Evolutionary conservation across 2,329 filamentous ascomycete species (phyloP), one percentile per base, ranked within the genome.

Genomic region (Neocucurbitaria cava): DNA sequence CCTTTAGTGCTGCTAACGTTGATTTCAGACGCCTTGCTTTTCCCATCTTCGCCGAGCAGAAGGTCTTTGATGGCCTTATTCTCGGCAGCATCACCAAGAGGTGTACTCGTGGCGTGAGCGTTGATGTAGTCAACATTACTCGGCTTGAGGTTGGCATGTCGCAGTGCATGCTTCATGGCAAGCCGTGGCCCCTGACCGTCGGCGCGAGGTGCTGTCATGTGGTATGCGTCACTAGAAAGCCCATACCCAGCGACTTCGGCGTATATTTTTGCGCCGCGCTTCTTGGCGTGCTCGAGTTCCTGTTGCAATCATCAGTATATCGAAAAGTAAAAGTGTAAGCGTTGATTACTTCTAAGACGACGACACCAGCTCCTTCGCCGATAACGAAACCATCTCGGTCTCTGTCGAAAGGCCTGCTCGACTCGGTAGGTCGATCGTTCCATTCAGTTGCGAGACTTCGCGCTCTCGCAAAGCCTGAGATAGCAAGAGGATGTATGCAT

Each of bases 1-100:
- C 94, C 94, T 74, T 99, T 99, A 0, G 93, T 96, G 75, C 95
- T 94, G 74, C 93, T 96, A 18, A 97, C 84, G 40, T 92, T 92
- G 49, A 98, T 84, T 8, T 90, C 77, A 2, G 79, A 78, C 36
- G 89, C 84, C 1, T 78, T 79, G 1, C 76, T 65, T 50, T 87
- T 83, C 0, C 91, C 92, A 17, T 89, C 84, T 20, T 87, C 83
- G 0, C 90, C 90, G 9, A 92, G 79, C 78, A 98, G 87, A 35
- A 99, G 76, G 0, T 85, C 78, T 57, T 87, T 88, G 64, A 98
- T 94, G 0, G 95, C 95, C 7, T 82, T 79, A 46, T 94, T 94
- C 77, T 99, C 95, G 1, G 95, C 94, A 20, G 85, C 84, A 77
- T 99, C 95, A 0, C 95, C 95, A 2, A 98, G 83, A 6, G 82